Evolutionary conservation across 371 early-diverging fungal genomes (phyloP).

Genomic region (Actinomortierella wolfii): DNA sequence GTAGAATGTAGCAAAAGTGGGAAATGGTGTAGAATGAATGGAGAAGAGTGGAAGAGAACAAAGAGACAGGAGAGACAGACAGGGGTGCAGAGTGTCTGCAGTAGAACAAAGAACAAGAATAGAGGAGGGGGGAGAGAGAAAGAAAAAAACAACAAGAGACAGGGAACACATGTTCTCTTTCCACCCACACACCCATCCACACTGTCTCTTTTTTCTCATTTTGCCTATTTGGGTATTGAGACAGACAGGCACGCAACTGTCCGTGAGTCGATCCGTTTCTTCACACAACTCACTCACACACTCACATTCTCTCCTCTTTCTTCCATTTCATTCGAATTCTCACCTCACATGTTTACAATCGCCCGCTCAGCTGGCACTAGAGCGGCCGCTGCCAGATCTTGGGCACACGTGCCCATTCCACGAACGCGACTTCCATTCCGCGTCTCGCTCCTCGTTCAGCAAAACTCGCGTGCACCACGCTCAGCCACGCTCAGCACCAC

Average conservation of each 20-base stretch:
- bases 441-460: not conserved
- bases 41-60: not conserved
- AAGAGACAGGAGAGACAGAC: not conserved
- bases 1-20: not conserved
- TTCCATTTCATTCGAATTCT: too few relatives aligned
- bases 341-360: too few relatives aligned
- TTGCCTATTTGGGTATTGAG: too few relatives aligned
- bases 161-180: slow-evolving; percentile 3
- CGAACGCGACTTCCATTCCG: not conserved
- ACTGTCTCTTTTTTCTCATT: too few relatives aligned
- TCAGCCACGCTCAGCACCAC: not conserved
- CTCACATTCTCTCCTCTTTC: not conserved
- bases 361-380: too few relatives aligned
- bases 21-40: not conserved
- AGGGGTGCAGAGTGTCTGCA: too few relatives aligned
- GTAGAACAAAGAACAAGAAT: not conserved
- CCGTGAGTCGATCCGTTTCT: too few relatives aligned
- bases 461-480: not conserved
- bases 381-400: too few relatives aligned
- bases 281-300: not conserved
- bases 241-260: not conserved
- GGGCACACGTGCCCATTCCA: too few relatives aligned
- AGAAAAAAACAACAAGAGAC: not conserved
- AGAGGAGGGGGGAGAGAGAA: not conserved
- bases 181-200: too few relatives aligned